Conservation (phyloP, 2,329 filamentous ascomycete genomes). For the Cytospora mali region DNA sequence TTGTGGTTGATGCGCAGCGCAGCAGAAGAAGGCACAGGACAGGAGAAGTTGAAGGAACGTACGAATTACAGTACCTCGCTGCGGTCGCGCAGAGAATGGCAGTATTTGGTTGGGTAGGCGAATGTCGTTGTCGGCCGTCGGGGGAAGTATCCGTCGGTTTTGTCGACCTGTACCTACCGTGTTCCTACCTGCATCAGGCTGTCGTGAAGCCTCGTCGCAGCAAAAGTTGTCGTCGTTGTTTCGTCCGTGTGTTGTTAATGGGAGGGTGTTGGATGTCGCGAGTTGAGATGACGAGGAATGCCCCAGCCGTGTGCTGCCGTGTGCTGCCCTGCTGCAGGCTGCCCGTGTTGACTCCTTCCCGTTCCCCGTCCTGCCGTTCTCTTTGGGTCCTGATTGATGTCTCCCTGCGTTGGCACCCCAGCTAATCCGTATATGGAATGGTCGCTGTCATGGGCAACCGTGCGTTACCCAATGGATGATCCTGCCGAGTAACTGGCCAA, state of each 20-base stretch:
- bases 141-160: slow-evolving; percentile 7
- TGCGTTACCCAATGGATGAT: slow-evolving; percentile 20
- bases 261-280: not conserved
- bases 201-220: slow-evolving; percentile 23
- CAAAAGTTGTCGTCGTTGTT: not conserved
- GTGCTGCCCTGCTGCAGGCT: not conserved
- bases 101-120: slow-evolving; percentile 10
- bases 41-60: slow-evolving; percentile 8
- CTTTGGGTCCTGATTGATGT: slow-evolving; percentile 13
- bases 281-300: slow-evolving; percentile 3
- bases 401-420: slow-evolving; percentile 31
- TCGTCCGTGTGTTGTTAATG: not conserved
- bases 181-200: slow-evolving; percentile 21
- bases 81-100: slow-evolving; percentile 13
- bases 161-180: slow-evolving; percentile 20
- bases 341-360: slow-evolving; percentile 21
- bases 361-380: slow-evolving; percentile 1
- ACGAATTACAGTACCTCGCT: not conserved
- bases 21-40: slow-evolving; percentile 17
- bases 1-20: slow-evolving; percentile 27
- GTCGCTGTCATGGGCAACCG: slow-evolving; percentile 33
- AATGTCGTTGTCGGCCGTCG: slow-evolving; percentile 21
- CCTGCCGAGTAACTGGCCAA: slow-evolving; percentile 6
- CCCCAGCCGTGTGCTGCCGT: not conserved
- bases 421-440: slow-evolving; percentile 28